These are phyloP conservation scores for Oxytropis ochrocephala DNA, from an alignment of 306 rosid genomes.

Conservation along the genomic window DNA sequence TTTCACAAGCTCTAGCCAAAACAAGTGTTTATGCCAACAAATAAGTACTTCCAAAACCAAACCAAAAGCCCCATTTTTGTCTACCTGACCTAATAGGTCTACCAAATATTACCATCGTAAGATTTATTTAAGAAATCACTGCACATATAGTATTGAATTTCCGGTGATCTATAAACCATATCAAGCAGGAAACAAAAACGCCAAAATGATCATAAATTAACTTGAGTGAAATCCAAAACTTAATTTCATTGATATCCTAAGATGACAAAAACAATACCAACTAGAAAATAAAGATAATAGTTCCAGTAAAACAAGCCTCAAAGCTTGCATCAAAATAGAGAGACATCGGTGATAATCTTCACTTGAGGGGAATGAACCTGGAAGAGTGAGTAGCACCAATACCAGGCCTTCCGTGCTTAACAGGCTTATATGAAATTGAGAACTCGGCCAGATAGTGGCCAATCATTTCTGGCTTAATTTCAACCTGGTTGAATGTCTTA, in stretches of 20 bases:
- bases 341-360: constrained; percentile 14
- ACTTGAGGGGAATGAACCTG: constrained; percentile 95
- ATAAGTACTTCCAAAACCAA: too few species aligned
- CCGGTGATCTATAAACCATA: neutral
- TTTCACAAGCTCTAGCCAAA: too few species aligned
- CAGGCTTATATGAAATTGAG: constrained; percentile 97
- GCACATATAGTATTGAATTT: neutral
- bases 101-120: neutral
- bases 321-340: neutral
- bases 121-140: neutral
- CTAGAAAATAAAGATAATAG: neutral
- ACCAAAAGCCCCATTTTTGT: too few species aligned
- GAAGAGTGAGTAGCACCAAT: constrained; percentile 98
- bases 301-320: neutral
- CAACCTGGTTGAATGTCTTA: constrained; percentile 52
- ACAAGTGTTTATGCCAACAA: too few species aligned
- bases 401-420: constrained; percentile 95
- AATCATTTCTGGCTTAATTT: constrained; percentile 50
- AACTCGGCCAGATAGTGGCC: constrained; percentile 82
- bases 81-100: neutral
- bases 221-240: neutral
- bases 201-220: neutral
- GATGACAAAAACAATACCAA: constrained; percentile 1
- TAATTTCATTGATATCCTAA: neutral
- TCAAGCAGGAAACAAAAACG: neutral